Conservation (phyloP, 2,329 filamentous ascomycete genomes). For the Elsinoe ampelina region DNA sequence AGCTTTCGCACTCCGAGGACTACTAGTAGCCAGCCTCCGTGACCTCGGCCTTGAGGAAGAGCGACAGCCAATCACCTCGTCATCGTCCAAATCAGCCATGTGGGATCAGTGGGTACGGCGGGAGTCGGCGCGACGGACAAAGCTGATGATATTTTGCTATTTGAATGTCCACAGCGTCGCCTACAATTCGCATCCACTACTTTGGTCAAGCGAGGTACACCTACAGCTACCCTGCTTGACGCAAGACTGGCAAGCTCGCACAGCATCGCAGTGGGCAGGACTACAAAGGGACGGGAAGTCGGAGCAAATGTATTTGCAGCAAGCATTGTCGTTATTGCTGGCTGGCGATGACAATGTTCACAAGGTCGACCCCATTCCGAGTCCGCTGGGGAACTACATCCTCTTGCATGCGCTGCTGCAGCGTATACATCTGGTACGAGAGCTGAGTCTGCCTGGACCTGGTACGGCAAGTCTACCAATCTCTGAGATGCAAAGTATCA, state of each 20-base stretch:
- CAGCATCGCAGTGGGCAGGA: neutral
- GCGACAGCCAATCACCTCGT: neutral
- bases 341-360: neutral
- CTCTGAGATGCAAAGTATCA: neutral
- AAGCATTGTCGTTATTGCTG: neutral
- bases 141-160: conserved; percentile 27
- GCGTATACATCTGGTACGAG: conserved; percentile 1
- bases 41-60: conserved; percentile 15
- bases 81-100: conserved; percentile 1
- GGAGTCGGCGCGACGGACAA: conserved; percentile 26
- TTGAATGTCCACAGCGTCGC: conserved; percentile 28
- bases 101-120: conserved; percentile 22
- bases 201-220: conserved; percentile 4
- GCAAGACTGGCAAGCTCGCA: conserved; percentile 8
- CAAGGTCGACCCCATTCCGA: neutral
- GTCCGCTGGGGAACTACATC: neutral
- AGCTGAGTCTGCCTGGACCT: conserved; percentile 2
- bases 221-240: conserved; percentile 2
- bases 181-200: conserved; percentile 19
- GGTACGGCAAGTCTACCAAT: conserved; percentile 20
- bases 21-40: conserved; percentile 24
- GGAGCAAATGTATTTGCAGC: neutral
- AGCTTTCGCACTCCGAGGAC: conserved; percentile 24
- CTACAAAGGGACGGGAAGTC: neutral
- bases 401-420: neutral